Evolutionary conservation across 768 basidiomycete genomes (phyloP).

Genomic region (Boletus sp.): DNA sequence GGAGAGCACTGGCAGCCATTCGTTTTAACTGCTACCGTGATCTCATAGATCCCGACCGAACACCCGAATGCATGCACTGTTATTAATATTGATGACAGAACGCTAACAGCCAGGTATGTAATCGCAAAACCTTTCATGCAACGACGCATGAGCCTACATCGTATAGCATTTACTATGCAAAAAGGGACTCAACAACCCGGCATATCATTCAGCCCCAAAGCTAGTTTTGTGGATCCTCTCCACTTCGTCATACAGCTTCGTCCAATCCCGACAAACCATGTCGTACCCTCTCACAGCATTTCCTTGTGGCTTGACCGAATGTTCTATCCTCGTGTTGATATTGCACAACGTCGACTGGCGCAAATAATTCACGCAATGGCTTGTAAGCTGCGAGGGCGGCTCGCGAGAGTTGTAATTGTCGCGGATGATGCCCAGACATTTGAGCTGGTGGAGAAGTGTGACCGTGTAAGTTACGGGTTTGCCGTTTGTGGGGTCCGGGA

Average conservation of each 20-base stretch:
- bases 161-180: background rate
- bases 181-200: no score
- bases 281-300: constrained; percentile 11
- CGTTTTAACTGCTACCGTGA: no score
- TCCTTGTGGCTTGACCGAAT: constrained; percentile 9
- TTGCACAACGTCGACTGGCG: constrained; percentile 14
- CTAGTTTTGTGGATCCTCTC: constrained; percentile 7
- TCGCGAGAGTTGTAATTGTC: constrained; percentile 3
- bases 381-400: constrained; percentile 7
- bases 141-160: background rate
- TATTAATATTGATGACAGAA: background rate
- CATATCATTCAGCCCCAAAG: background rate
- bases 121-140: background rate
- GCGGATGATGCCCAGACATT: constrained; percentile 11
- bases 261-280: constrained; percentile 12
- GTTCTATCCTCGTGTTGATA: constrained; percentile 11
- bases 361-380: constrained; percentile 10
- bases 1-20: no score
- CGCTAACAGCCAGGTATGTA: background rate
- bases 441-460: constrained; percentile 13
- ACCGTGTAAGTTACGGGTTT: constrained; percentile 14
- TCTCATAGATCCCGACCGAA: no score
- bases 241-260: constrained; percentile 10
- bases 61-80: no score
- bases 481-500: constrained; percentile 8